phyloP scores from a whole-genome alignment of 306 rosid species.

The Trifolium pratense region DNA sequence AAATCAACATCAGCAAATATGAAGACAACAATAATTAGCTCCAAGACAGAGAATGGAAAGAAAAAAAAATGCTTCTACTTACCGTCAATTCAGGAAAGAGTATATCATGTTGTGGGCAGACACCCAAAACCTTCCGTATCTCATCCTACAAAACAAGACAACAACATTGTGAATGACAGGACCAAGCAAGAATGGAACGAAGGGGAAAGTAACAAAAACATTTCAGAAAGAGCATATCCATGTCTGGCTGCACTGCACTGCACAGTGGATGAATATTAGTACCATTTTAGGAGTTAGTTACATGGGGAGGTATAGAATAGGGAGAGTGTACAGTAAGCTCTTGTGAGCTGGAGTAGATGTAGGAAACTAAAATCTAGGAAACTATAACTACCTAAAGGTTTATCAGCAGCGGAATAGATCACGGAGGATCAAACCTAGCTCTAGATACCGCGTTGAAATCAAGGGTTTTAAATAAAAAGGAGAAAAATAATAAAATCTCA shows the following conservation, averaged over 20 bases:
- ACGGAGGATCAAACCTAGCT: neutral
- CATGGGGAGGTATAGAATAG: neutral
- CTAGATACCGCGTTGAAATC: neutral
- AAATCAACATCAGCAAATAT: constrained; percentile 38
- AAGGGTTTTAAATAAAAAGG: neutral
- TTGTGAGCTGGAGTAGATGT: neutral
- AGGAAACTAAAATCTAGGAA: neutral
- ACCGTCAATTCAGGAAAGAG: constrained; percentile 93
- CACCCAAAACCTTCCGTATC: constrained; percentile 92
- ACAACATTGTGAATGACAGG: constrained; percentile 35
- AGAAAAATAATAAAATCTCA: neutral
- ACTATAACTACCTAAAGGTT: neutral
- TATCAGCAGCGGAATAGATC: too few relatives aligned
- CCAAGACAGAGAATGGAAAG: constrained; percentile 25
- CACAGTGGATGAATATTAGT: constrained; percentile 1
- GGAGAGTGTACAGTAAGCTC: neutral
- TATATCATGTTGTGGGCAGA: constrained; percentile 95
- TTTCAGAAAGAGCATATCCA: neutral
- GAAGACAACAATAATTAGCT: constrained; percentile 21
- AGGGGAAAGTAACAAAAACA: constrained; percentile 12
- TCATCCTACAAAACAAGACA: constrained; percentile 71
- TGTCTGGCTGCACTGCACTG: constrained; percentile 7
- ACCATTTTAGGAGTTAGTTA: neutral
- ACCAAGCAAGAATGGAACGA: constrained; percentile 29
- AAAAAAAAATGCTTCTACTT: constrained; percentile 46